phyloP scores from a whole-genome alignment of 305 asterid species.

The Solanum hybrid region DNA sequence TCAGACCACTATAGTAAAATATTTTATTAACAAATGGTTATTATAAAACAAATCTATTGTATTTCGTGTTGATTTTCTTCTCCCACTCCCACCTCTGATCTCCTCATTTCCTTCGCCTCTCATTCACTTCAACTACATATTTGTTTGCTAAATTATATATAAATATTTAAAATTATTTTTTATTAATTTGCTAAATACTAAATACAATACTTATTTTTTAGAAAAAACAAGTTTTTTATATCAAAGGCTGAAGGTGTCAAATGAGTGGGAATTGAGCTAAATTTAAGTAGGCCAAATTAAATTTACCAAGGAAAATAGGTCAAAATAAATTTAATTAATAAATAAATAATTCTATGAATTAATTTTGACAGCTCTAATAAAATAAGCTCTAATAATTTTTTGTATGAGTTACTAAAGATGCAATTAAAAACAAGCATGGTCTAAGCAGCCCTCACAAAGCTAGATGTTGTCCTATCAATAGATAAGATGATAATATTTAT shows the following conservation, averaged over 20 bases:
- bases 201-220: no score
- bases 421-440: background rate
- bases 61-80: background rate
- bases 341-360: background rate
- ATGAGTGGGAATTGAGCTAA: background rate
- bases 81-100: background rate
- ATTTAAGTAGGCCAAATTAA: background rate
- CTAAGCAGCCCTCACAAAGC: background rate
- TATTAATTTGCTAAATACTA: no score
- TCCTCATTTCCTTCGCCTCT: background rate
- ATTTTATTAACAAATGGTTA: no score
- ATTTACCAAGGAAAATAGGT: background rate
- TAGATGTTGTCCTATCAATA: background rate
- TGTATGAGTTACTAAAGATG: background rate
- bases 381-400: background rate
- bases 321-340: background rate
- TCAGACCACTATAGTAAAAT: background rate
- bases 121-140: background rate
- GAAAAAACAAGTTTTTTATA: no score
- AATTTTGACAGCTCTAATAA: background rate
- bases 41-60: no score
- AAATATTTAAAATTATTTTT: no score
- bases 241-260: background rate
- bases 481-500: background rate
- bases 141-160: background rate